Evolutionary conservation across 1,284 basidiomycete genomes (phyloP).

Genomic region (Malassezia japonica): DNA sequence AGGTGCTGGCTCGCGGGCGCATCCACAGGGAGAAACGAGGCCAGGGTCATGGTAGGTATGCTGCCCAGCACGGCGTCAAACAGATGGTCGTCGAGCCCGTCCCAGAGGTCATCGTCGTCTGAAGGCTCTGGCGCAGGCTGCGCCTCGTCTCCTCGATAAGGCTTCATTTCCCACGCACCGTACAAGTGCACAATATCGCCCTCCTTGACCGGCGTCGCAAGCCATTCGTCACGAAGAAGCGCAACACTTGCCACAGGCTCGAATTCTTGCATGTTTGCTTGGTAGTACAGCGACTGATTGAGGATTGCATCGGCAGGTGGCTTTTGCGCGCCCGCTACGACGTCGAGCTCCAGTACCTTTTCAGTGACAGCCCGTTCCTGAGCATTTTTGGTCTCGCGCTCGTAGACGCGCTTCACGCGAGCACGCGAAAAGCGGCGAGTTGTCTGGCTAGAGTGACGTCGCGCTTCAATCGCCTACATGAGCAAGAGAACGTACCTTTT

Average conservation of each 20-base stretch:
- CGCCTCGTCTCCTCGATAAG: not conserved
- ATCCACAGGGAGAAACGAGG: slow-evolving; percentile 1
- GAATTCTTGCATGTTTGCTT: not conserved
- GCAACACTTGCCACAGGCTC: slow-evolving; percentile 11
- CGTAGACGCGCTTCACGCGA: not conserved
- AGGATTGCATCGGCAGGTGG: not conserved
- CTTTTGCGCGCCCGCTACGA: not conserved
- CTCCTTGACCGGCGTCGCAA: slow-evolving; percentile 18
- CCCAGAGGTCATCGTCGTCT: slow-evolving; percentile 29
- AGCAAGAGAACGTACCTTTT: too few relatives aligned
- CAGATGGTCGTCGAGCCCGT: slow-evolving; percentile 14
- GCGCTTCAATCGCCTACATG: not conserved
- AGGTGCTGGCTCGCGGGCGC: slow-evolving; percentile 21
- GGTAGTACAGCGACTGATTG: slow-evolving; percentile 6
- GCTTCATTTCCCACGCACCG: slow-evolving; percentile 21
- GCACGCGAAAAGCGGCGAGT: slow-evolving; percentile 9
- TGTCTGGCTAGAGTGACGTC: not conserved
- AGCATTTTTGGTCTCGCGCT: not conserved
- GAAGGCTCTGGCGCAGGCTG: not conserved
- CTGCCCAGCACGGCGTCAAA: not conserved
- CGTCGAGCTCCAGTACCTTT: slow-evolving; percentile 11
- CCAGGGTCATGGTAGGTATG: slow-evolving; percentile 9
- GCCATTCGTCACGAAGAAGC: slow-evolving; percentile 35
- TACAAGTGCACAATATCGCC: slow-evolving; percentile 30
- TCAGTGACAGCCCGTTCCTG: not conserved